A percentile compares a stretch with the other conserved stretches of the same genome.
Conservation (phyloP, 2,329 filamentous ascomycete species). For the Colletotrichum sp. region DNA sequence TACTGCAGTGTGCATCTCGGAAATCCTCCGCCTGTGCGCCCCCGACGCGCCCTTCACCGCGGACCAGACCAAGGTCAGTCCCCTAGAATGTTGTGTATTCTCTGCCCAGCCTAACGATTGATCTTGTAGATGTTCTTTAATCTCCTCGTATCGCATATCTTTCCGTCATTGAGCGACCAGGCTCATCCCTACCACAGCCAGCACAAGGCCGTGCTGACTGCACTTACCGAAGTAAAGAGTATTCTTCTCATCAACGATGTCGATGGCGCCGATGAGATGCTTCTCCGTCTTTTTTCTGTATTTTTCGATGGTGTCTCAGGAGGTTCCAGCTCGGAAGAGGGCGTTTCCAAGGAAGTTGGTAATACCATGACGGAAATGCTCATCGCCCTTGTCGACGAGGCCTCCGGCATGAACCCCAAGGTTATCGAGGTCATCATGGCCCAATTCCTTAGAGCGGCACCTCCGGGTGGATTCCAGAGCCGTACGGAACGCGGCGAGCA, state of each 20-base stretch:
- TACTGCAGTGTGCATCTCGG: slow-evolving; percentile 86
- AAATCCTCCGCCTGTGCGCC: slow-evolving; percentile 90
- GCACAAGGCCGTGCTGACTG: slow-evolving; percentile 89
- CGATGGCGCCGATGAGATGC: slow-evolving; percentile 78
- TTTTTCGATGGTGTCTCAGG: slow-evolving; percentile 93
- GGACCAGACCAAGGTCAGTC: slow-evolving; percentile 82
- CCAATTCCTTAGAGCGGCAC: slow-evolving; percentile 90
- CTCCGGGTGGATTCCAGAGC: slow-evolving; percentile 58
- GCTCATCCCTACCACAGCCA: slow-evolving; percentile 91
- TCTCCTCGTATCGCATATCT: slow-evolving; percentile 81
- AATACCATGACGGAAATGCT: slow-evolving; percentile 90
- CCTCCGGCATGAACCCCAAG: slow-evolving; percentile 74
- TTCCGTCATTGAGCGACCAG: slow-evolving; percentile 85
- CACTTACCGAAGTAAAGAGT: slow-evolving; percentile 91
- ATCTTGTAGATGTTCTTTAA: slow-evolving; percentile 84
- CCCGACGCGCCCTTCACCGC: slow-evolving; percentile 93
- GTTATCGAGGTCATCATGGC: slow-evolving; percentile 94
- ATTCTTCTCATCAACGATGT: slow-evolving; percentile 91
- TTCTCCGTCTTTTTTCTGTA: slow-evolving; percentile 81
- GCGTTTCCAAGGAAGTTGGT: slow-evolving; percentile 91
- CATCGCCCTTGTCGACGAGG: slow-evolving; percentile 86
- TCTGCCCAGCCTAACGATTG: background rate
- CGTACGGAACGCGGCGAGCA: slow-evolving; percentile 60
- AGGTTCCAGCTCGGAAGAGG: slow-evolving; percentile 78
- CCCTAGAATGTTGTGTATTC: background rate